Conservation (phyloP, 1,284 basidiomycete species). For the Trichosporon faecale region DNA sequence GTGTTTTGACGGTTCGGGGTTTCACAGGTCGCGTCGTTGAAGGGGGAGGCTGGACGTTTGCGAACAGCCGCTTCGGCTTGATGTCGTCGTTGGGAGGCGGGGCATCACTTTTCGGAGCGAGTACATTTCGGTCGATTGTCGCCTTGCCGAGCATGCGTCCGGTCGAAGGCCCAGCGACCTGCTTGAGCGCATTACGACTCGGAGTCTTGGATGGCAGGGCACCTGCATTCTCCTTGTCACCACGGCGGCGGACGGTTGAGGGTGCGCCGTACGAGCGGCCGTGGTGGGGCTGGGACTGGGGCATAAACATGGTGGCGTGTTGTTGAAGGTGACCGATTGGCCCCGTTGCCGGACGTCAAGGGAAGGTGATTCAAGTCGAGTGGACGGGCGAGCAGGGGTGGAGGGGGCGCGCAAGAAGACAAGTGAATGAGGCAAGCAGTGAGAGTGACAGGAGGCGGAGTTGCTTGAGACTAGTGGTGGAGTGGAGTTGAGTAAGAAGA, state of each 20-base stretch:
- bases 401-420: background rate
- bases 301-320: constrained; percentile 22
- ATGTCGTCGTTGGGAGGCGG: constrained; percentile 21
- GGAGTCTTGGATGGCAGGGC: constrained; percentile 25
- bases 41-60: constrained; percentile 13
- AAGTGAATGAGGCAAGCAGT: background rate
- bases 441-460: background rate
- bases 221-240: constrained; percentile 26
- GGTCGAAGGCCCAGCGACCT: constrained; percentile 16
- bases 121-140: constrained; percentile 24
- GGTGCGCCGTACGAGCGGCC: constrained; percentile 16
- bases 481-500: background rate
- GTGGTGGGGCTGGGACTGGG: constrained; percentile 18
- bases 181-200: constrained; percentile 17
- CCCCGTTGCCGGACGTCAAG: background rate
- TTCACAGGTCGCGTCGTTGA: constrained; percentile 10
- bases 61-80: constrained; percentile 25
- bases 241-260: constrained; percentile 19
- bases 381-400: background rate
- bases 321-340: background rate
- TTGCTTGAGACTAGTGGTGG: background rate
- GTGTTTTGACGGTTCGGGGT: constrained; percentile 15
- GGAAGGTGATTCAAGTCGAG: background rate
- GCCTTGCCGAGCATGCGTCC: constrained; percentile 22
- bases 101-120: constrained; percentile 9